Evolutionary conservation across 1,284 basidiomycete genomes (phyloP).

Genomic region (Apiotrichum sp.): DNA sequence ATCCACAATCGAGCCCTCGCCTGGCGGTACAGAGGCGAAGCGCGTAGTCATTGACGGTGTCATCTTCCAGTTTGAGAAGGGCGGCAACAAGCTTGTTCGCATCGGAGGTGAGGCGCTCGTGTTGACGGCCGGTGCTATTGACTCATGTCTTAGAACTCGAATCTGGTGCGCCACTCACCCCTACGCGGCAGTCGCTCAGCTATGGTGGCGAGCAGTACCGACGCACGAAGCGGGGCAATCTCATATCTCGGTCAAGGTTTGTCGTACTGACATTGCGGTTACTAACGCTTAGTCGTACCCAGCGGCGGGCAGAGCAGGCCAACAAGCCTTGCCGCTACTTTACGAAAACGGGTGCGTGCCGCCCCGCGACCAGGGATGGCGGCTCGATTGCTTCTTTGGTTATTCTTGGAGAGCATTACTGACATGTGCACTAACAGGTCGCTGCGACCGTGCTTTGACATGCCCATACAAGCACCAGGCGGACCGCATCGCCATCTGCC

Average conservation of each 20-base stretch:
- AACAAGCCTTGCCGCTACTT: constrained; percentile 87
- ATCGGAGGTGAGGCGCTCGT: constrained; percentile 32
- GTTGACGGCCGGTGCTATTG: too few relatives aligned
- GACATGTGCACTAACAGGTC: constrained; percentile 54
- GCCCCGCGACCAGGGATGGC: not conserved
- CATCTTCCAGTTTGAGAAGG: constrained; percentile 51
- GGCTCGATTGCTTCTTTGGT: not conserved
- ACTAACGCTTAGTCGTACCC: constrained; percentile 1
- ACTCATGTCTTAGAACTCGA: constrained; percentile 7
- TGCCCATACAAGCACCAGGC: constrained; percentile 88
- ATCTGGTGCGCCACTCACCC: constrained; percentile 10
- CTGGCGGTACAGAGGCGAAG: constrained; percentile 21
- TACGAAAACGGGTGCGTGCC: constrained; percentile 75
- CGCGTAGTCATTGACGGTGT: constrained; percentile 51
- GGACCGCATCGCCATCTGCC: constrained; percentile 83
- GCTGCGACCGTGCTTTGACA: constrained; percentile 78
- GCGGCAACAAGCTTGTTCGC: constrained; percentile 49
- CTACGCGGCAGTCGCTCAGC: constrained; percentile 30
- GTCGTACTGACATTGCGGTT: not conserved
- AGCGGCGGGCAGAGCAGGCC: constrained; percentile 22
- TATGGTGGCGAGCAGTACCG: constrained; percentile 45
- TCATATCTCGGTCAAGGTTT: constrained; percentile 35
- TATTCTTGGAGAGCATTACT: constrained; percentile 6
- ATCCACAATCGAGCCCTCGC: constrained; percentile 21
- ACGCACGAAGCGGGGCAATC: constrained; percentile 47